These are phyloP conservation scores for Rhodotorula sp. DNA, from an alignment of 1,284 basidiomycete species.

Conservation along the genomic window DNA sequence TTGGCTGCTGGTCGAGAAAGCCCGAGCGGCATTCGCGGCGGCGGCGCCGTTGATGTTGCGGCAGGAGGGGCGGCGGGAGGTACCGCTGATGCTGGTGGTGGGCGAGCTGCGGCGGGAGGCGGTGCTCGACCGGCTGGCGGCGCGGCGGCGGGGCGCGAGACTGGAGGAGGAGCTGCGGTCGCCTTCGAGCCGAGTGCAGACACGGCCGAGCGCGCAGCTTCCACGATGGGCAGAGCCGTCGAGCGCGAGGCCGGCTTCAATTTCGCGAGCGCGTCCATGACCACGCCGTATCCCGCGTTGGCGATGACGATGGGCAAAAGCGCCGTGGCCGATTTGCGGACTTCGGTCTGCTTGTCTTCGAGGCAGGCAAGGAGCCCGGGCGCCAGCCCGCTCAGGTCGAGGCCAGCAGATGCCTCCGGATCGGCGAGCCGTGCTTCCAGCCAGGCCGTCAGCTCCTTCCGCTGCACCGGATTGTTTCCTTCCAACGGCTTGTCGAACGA, in stretches of 20 bases:
- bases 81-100: conserved; percentile 20
- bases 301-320: conserved; percentile 75
- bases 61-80: conserved; percentile 33
- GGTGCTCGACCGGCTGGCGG: conserved; percentile 26
- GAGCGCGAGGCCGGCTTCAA: conserved; percentile 89
- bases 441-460: conserved; percentile 81
- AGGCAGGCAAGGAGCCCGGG: conserved; percentile 72
- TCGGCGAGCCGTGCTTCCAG: conserved; percentile 74
- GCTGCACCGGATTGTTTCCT: conserved; percentile 81
- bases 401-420: conserved; percentile 52
- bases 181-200: conserved; percentile 35
- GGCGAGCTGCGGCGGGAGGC: conserved; percentile 23
- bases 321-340: conserved; percentile 84
- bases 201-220: conserved; percentile 55
- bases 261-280: conserved; percentile 78
- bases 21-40: conserved; percentile 17
- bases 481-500: conserved; percentile 79
- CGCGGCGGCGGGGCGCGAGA: conserved; percentile 43
- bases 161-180: conserved; percentile 54
- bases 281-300: conserved; percentile 75
- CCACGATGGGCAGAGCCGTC: conserved; percentile 82
- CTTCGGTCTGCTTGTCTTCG: conserved; percentile 88
- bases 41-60: conserved; percentile 27
- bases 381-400: conserved; percentile 76
- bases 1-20: conserved; percentile 31